Evolutionary conservation across 805 yeast species (phyloP).

Genomic region (Schwanniomyces polymorphus): DNA sequence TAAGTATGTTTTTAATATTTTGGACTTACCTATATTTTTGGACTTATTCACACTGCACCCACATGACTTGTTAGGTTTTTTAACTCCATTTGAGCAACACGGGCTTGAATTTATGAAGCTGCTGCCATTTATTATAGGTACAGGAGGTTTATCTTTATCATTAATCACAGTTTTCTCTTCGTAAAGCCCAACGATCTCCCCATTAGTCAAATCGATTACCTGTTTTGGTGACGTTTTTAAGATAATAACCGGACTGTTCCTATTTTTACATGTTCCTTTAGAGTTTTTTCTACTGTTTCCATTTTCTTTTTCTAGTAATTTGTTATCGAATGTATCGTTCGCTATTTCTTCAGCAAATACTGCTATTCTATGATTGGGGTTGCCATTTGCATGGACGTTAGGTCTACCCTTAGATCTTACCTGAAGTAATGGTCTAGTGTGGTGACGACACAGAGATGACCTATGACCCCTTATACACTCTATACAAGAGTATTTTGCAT

Average conservation of each 20-base stretch:
- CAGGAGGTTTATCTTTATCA: slow-evolving; percentile 15
- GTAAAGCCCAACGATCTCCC: slow-evolving; percentile 41
- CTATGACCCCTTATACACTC: slow-evolving; percentile 93
- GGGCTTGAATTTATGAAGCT: slow-evolving; percentile 34
- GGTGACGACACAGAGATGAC: slow-evolving; percentile 82
- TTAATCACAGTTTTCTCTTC: slow-evolving; percentile 12
- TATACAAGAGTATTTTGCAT: slow-evolving; percentile 78
- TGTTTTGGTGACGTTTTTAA: slow-evolving; percentile 39
- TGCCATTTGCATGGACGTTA: slow-evolving; percentile 50
- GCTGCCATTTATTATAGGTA: slow-evolving; percentile 25
- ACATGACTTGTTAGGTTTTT: slow-evolving; percentile 23
- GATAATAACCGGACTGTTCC: slow-evolving; percentile 27
- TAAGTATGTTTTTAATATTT: slow-evolving; percentile 33
- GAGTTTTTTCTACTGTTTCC: neutral
- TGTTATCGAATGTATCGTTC: slow-evolving; percentile 1
- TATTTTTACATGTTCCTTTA: slow-evolving; percentile 5
- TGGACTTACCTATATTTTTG: slow-evolving; percentile 30
- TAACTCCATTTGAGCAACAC: slow-evolving; percentile 29
- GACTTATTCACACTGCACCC: slow-evolving; percentile 29
- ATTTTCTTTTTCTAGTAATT: neutral
- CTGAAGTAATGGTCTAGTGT: slow-evolving; percentile 74
- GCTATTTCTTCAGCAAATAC: slow-evolving; percentile 49
- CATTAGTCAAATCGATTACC: slow-evolving; percentile 35
- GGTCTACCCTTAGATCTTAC: slow-evolving; percentile 94
- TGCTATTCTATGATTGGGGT: slow-evolving; percentile 57